These are phyloP conservation scores for Dorcoceras hygrometricum DNA, from an alignment of 257 asterid species.

Conservation along the genomic window DNA sequence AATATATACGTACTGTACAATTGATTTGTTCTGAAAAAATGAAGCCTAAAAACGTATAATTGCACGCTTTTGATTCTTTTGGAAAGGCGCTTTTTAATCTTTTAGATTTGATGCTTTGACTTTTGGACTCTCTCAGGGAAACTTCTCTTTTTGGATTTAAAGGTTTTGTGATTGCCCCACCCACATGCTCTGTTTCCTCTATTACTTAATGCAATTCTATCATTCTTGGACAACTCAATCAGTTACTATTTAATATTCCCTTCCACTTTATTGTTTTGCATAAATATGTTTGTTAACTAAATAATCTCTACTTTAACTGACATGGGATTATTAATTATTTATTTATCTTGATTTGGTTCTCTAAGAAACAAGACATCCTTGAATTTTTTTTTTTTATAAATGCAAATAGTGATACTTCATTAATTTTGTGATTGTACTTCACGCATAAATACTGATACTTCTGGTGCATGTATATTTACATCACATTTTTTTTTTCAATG, in stretches of 20 bases:
- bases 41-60: slow-evolving; percentile 45
- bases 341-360: not conserved
- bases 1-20: not conserved
- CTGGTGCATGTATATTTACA: too few species aligned
- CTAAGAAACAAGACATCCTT: not conserved
- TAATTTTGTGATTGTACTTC: too few species aligned
- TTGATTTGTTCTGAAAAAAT: slow-evolving; percentile 28
- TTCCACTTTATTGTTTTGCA: not conserved
- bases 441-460: too few species aligned
- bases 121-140: slow-evolving; percentile 49
- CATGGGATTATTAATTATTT: too few species aligned
- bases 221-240: not conserved
- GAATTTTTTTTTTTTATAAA: too few species aligned
- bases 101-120: slow-evolving; percentile 47
- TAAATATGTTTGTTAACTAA: too few species aligned
- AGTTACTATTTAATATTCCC: not conserved
- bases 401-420: too few species aligned
- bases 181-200: slow-evolving; percentile 76
- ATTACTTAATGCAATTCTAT: slow-evolving; percentile 38
- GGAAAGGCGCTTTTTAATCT: slow-evolving; percentile 59
- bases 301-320: not conserved
- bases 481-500: too few species aligned
- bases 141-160: slow-evolving; percentile 89
- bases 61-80: slow-evolving; percentile 65
- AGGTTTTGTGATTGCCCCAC: slow-evolving; percentile 67